Conservation (phyloP, 495 filamentous ascomycete genomes). For the Podospora conica region DNA sequence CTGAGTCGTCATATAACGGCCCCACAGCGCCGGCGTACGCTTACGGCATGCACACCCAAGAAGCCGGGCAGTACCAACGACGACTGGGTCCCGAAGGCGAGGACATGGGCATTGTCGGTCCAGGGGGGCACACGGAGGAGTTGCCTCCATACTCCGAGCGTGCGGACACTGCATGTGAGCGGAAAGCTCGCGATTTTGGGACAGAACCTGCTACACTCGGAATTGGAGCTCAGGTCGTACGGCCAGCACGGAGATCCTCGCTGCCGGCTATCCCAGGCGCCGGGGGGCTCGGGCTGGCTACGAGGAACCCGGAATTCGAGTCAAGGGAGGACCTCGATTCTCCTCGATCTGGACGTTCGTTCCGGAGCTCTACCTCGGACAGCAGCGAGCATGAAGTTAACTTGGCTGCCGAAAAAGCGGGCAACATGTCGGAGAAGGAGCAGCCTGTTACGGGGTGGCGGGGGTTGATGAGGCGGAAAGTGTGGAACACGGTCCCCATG, state of each 20-base stretch:
- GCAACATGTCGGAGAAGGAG: slow-evolving; percentile 36
- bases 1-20: slow-evolving; percentile 55
- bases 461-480: slow-evolving; percentile 47
- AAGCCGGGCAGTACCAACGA: slow-evolving; percentile 60
- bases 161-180: slow-evolving; percentile 21
- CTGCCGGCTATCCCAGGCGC: slow-evolving; percentile 35
- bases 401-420: slow-evolving; percentile 22
- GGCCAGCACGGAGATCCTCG: not conserved
- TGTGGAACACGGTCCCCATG: slow-evolving; percentile 59
- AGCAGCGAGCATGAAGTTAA: slow-evolving; percentile 40
- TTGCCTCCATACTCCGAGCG: slow-evolving; percentile 72
- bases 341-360: slow-evolving; percentile 47
- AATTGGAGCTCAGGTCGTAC: slow-evolving; percentile 7
- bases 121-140: slow-evolving; percentile 83
- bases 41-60: slow-evolving; percentile 78
- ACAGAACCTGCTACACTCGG: not conserved
- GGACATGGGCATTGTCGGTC: slow-evolving; percentile 80
- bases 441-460: slow-evolving; percentile 48
- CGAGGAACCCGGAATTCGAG: slow-evolving; percentile 50
- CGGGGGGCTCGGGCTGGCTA: slow-evolving; percentile 48
- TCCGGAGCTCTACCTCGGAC: slow-evolving; percentile 44
- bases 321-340: slow-evolving; percentile 48
- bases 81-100: slow-evolving; percentile 73
- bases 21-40: slow-evolving; percentile 70
- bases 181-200: slow-evolving; percentile 17